A percentile compares a stretch with the other conserved stretches of the same genome.
Evolutionary conservation across 805 yeast species (phyloP).

Genomic region (Hanseniaspora osmophila): DNA sequence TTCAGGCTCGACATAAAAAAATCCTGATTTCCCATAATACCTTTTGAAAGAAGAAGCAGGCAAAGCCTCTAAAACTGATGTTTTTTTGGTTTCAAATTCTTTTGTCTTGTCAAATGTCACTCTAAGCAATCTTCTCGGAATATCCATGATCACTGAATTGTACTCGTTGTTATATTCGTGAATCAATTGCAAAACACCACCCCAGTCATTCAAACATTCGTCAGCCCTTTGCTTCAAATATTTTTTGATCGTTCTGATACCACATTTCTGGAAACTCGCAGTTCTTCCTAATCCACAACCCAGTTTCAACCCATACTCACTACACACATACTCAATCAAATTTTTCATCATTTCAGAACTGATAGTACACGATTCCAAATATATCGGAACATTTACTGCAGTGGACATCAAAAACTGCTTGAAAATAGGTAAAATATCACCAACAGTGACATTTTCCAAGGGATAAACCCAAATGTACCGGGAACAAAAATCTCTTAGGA

Average conservation of each 20-base stretch:
- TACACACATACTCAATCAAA: slow-evolving; percentile 14
- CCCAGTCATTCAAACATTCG: slow-evolving; percentile 16
- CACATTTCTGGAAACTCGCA: slow-evolving; percentile 10
- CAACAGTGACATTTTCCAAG: slow-evolving; percentile 13
- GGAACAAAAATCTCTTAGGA: slow-evolving; percentile 18
- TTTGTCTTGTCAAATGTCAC: neutral
- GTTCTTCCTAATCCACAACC: slow-evolving; percentile 18
- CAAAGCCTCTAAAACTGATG: slow-evolving; percentile 10
- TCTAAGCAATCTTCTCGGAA: slow-evolving; percentile 2
- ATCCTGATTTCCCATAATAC: slow-evolving; percentile 10
- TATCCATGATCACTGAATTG: neutral
- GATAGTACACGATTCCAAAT: slow-evolving; percentile 18
- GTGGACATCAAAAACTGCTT: slow-evolving; percentile 11
- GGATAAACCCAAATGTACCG: slow-evolving; percentile 21
- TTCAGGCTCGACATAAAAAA: slow-evolving; percentile 16
- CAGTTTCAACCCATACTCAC: slow-evolving; percentile 11
- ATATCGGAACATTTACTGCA: slow-evolving; percentile 16
- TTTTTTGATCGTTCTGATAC: slow-evolving; percentile 11
- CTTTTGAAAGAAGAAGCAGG: slow-evolving; percentile 13
- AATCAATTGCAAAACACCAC: neutral
- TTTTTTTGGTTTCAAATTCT: slow-evolving; percentile 11
- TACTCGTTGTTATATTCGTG: slow-evolving; percentile 1
- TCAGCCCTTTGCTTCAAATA: slow-evolving; percentile 8
- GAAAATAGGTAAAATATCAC: slow-evolving; percentile 10
- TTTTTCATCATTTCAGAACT: slow-evolving; percentile 19